Base-by-base conservation (phyloP, 176 grass and related monocot species). In the Rhynchospora pubera region DNA sequence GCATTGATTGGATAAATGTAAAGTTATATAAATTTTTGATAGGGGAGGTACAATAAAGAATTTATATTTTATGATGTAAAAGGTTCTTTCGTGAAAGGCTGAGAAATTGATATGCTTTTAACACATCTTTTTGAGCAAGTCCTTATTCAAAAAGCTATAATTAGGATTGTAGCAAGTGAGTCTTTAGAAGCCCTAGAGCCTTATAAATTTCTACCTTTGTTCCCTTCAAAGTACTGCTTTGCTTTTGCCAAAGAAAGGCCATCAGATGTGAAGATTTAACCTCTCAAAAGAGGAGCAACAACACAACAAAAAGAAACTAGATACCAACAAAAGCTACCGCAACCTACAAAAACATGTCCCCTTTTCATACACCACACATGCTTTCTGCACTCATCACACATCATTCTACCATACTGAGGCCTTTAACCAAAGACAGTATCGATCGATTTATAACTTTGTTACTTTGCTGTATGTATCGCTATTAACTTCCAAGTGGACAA, bases 211-310 rank as follows among this genome's bases (percentile, higher is more conserved):
- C 45, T 34, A 82, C 79, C 59, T 82, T 82, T 82, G 79, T 82
- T 61, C 62, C 79, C 79, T 66, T 82, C 43, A 82, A 82, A 65
- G 79, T 65, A 82, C 59, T 82, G 79, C 43, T 82, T 82, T 64
- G 57, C 79, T 65, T 82, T 82, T 82, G 44, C 79, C 79, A 52
- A 82, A 82, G 79, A 66, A 53, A 82, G 45, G 24, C 32, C 57
- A 80, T 80, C 56, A 47, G 57, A 62, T 82, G 79, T 47, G 61
- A 82, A 67, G 60, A 82, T 82, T 82, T 67, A 62, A 64, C 61
- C 79, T 50, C 79, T 82, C 79, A 82, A 82, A 82, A 82, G 79
- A 82, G 61, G 79, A 65, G 79, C 79, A 82, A 82, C 79, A 82
- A 82, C 79, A 66, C 79, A 66, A 82, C 79, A 82, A 82, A 82